Base-by-base conservation (phyloP, 1,284 basidiomycete genomes). In the Paramarasmius palmivorus region DNA sequence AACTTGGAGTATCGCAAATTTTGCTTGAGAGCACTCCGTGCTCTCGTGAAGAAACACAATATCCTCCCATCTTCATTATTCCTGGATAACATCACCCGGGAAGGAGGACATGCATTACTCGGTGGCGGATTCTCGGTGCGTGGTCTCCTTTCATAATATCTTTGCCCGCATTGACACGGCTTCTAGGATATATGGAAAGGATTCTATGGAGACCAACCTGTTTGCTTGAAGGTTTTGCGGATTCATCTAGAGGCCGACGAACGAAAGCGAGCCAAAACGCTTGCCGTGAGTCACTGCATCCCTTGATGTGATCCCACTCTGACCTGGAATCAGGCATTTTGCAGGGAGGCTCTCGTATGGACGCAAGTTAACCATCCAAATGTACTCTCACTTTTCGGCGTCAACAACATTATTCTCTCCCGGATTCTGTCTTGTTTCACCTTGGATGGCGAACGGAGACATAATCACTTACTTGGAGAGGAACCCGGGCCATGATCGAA, bases 371-470 rank as follows among this genome's bases (percentile, higher is more conserved):
- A 47, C 25, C 57, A 58, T 45, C 54, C 54, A 2, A 55, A 58
- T 26, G 35, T 58, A 2, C 41, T 58, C 17, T 54, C 57, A 8
- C 51, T 58, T 29, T 22, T 58, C 1, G 57, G 57, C 6, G 52
- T 58, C 19, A 58, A 52, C 20, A 42, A 46, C 26, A 19, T 4
- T 49, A 3, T 56, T 56, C 20, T 44, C 37, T 25, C 48, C 44
- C 10, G 51, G 45, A 6, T 56, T 51, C 41, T 56, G 57, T 41
- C 38, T 58, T 7, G 39, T 58, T 14, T 56, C 57, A 19, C 57
- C 57, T n/a, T 58, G 54, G 54, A 56, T 58, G 54, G 25, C 38
- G 17, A 52, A 58, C 36, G 52, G 54, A 8, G 51, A 56, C 19
- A 51, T 56, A 4, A 50, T 50, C 9, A 19, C 23, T 2, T 58